Percentiles rank a stretch among this genome's conserved stretches.
Conservation (phyloP, 2,329 filamentous ascomycete species). For the Leptodontidium sp. region DNA sequence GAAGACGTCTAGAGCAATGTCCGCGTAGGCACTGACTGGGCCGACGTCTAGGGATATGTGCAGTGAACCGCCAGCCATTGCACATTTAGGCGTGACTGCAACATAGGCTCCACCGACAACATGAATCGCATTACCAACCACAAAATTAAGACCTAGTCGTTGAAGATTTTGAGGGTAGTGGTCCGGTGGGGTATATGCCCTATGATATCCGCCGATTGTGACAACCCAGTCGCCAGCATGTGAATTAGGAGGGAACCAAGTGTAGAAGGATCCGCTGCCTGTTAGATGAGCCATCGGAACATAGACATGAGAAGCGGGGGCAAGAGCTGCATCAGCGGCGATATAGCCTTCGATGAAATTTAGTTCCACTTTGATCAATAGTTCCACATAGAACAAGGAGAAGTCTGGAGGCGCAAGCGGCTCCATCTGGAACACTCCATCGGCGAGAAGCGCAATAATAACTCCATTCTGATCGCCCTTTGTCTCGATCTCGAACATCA, state of each 20-base stretch:
- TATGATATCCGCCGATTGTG: conserved; percentile 53
- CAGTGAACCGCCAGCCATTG: conserved; percentile 52
- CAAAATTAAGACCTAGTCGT: conserved; percentile 50
- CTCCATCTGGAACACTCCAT: conserved; percentile 18
- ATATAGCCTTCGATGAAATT: conserved; percentile 23
- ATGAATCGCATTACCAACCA: conserved; percentile 46
- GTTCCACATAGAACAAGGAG: conserved; percentile 22
- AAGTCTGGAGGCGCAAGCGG: not conserved
- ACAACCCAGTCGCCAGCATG: conserved; percentile 23
- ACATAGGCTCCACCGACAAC: conserved; percentile 54
- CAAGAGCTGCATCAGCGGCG: conserved; percentile 13
- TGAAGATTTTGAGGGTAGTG: conserved; percentile 49
- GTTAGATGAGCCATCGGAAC: conserved; percentile 15
- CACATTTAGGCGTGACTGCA: conserved; percentile 54
- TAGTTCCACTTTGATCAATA: conserved; percentile 15
- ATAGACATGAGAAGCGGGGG: conserved; percentile 24
- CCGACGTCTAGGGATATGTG: conserved; percentile 12
- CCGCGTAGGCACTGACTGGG: conserved; percentile 13
- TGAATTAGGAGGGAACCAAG: conserved; percentile 10
- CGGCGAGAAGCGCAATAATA: conserved; percentile 15
- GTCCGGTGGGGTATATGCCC: conserved; percentile 46
- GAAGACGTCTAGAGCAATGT: conserved; percentile 15
- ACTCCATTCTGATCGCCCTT: conserved; percentile 17
- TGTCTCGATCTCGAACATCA: conserved; percentile 18
- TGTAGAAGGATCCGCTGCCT: conserved; percentile 16